These are phyloP conservation scores for Myriosclerotinia scirpicola DNA, from an alignment of 2,329 filamentous ascomycete genomes.

Conservation along the genomic window DNA sequence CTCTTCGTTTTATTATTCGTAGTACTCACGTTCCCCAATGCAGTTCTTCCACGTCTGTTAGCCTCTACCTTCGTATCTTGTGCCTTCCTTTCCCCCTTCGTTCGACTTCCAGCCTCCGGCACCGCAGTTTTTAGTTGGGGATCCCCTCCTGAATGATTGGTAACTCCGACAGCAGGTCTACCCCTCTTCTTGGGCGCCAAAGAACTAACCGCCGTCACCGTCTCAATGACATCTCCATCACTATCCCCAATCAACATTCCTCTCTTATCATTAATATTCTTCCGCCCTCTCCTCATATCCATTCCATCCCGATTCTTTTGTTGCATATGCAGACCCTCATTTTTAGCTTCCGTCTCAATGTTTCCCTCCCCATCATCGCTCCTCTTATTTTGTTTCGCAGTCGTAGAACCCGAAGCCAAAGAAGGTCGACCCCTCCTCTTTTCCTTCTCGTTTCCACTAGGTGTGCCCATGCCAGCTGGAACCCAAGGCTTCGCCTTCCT, in stretches of 20 bases:
- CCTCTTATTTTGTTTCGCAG: background rate
- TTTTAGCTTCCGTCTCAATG: background rate
- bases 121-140: background rate
- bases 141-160: background rate
- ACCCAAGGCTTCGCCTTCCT: slow-evolving; percentile 8
- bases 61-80: background rate
- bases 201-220: slow-evolving; percentile 9
- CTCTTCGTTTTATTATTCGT: background rate
- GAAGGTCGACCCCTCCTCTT: background rate
- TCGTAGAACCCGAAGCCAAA: background rate
- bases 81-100: background rate
- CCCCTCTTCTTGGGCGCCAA: slow-evolving; percentile 15
- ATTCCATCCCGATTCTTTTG: background rate
- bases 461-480: background rate
- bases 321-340: background rate
- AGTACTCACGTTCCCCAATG: background rate
- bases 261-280: background rate
- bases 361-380: background rate
- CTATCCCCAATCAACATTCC: background rate
- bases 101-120: background rate
- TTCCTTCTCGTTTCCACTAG: slow-evolving; percentile 6
- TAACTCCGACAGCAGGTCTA: background rate
- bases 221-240: slow-evolving; percentile 1
- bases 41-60: background rate
- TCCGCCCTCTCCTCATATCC: background rate